These are phyloP conservation scores for Kockiozyma suomiensis DNA, from an alignment of 805 yeast genomes.

Conservation along the genomic window DNA sequence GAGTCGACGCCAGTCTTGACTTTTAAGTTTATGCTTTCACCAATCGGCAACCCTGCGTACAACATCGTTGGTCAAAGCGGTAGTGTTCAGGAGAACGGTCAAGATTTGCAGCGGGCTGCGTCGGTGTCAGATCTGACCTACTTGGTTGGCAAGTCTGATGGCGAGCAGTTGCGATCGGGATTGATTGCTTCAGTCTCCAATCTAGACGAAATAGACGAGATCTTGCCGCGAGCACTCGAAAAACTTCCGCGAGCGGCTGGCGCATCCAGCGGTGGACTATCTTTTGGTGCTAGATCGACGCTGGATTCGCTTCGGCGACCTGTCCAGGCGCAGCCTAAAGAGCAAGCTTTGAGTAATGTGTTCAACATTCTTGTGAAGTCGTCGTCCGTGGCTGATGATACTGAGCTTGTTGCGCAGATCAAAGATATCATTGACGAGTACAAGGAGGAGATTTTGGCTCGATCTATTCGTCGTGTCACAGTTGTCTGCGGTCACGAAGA, in stretches of 20 bases:
- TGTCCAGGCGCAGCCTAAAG: conserved; percentile 3
- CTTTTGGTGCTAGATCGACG: conserved; percentile 54
- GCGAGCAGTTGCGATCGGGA: conserved; percentile 79
- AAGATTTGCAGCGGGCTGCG: conserved; percentile 67
- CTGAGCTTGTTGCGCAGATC: conserved; percentile 64
- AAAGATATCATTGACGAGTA: conserved; percentile 65
- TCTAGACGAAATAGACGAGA: conserved; percentile 87
- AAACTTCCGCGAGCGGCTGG: conserved; percentile 55
- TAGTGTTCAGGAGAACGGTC: conserved; percentile 31
- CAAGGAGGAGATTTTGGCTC: conserved; percentile 67
- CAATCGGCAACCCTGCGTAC: conserved; percentile 69
- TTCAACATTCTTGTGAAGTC: conserved; percentile 76
- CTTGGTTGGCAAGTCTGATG: conserved; percentile 67
- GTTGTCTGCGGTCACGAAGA: conserved; percentile 81
- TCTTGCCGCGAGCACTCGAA: conserved; percentile 73
- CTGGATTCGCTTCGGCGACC: conserved; percentile 31
- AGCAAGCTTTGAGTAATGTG: conserved; percentile 64
- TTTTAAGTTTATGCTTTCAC: conserved; percentile 87
- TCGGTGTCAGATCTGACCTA: conserved; percentile 91
- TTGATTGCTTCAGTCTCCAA: conserved; percentile 77
- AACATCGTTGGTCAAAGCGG: conserved; percentile 51
- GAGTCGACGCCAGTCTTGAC: conserved; percentile 66
- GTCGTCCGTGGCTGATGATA: conserved; percentile 70
- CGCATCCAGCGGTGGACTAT: conserved; percentile 43
- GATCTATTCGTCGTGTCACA: conserved; percentile 88